These are phyloP conservation scores for Fusarium ambrosium DNA, from an alignment of 2,329 filamentous ascomycete species.

Conservation along the genomic window DNA sequence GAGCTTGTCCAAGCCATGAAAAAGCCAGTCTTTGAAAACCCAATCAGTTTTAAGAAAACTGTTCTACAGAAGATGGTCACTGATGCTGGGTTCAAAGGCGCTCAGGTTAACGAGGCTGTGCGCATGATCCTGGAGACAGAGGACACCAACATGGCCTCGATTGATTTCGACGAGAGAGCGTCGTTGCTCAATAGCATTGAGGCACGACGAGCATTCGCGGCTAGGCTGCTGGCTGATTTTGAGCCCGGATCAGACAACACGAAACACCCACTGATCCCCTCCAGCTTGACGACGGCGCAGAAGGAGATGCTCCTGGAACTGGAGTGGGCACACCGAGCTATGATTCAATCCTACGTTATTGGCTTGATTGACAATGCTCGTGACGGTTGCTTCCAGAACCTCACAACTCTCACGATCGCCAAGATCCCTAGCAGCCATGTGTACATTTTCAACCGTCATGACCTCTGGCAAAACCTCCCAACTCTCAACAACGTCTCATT, in stretches of 20 bases:
- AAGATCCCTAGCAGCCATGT: slow-evolving; percentile 74
- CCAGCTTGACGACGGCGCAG: slow-evolving; percentile 71
- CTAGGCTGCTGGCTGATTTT: slow-evolving; percentile 26
- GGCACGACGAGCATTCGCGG: slow-evolving; percentile 17
- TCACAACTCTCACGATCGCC: slow-evolving; percentile 73
- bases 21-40: slow-evolving; percentile 42
- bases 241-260: slow-evolving; percentile 42
- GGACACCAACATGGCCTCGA: slow-evolving; percentile 44
- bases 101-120: slow-evolving; percentile 52
- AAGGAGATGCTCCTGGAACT: slow-evolving; percentile 77
- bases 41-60: slow-evolving; percentile 48
- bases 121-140: slow-evolving; percentile 54
- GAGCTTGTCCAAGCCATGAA: slow-evolving; percentile 39
- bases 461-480: slow-evolving; percentile 73
- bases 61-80: slow-evolving; percentile 55
- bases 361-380: slow-evolving; percentile 71
- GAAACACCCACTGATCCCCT: slow-evolving; percentile 62
- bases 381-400: slow-evolving; percentile 61
- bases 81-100: slow-evolving; percentile 52
- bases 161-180: slow-evolving; percentile 52
- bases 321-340: slow-evolving; percentile 77
- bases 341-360: slow-evolving; percentile 76
- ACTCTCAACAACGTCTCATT: slow-evolving; percentile 68
- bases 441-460: slow-evolving; percentile 64
- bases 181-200: slow-evolving; percentile 32